Percentiles rank a stretch among this genome's conserved stretches.
Evolutionary conservation across 2,329 filamentous ascomycete genomes (phyloP).

Genomic region (Leptographium wingfieldii): DNA sequence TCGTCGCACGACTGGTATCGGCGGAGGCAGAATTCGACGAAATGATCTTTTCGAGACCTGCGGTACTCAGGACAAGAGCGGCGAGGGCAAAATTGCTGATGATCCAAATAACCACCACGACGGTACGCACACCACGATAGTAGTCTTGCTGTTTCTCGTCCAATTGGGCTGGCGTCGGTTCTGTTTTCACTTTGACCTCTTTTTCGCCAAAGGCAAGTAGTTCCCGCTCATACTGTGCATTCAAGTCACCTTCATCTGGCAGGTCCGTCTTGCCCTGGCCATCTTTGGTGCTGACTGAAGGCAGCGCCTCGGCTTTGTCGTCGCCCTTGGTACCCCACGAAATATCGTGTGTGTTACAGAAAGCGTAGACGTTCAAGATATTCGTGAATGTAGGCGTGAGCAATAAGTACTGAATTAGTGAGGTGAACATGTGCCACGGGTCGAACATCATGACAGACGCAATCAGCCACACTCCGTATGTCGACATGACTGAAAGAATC

Average conservation of each 20-base stretch:
- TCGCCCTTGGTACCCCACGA: conserved; percentile 87
- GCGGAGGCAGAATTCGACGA: conserved; percentile 20
- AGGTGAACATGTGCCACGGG: conserved; percentile 99
- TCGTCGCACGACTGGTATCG: conserved; percentile 45
- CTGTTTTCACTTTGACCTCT: conserved; percentile 56
- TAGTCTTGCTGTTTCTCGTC: conserved; percentile 92
- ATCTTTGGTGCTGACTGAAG: conserved; percentile 78
- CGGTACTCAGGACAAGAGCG: conserved; percentile 76
- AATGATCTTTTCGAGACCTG: conserved; percentile 60
- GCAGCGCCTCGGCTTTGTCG: conserved; percentile 85
- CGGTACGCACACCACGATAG: conserved; percentile 88
- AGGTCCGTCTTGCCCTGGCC: conserved; percentile 87
- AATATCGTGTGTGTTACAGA: conserved; percentile 96
- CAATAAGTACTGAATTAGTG: conserved; percentile 85
- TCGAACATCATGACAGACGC: conserved; percentile 92
- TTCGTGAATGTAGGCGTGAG: conserved; percentile 96
- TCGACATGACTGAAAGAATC: conserved; percentile 83
- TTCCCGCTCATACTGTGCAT: conserved; percentile 87
- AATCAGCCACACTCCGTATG: conserved; percentile 85
- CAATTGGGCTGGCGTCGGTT: conserved; percentile 38
- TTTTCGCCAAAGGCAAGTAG: conserved; percentile 62
- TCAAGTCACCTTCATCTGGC: conserved; percentile 87
- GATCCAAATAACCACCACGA: conserved; percentile 92
- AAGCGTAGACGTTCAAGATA: conserved; percentile 96
- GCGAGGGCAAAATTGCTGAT: conserved; percentile 85